Conservation (phyloP, 257 asterid species). For the Rehmannia glutinosa region DNA sequence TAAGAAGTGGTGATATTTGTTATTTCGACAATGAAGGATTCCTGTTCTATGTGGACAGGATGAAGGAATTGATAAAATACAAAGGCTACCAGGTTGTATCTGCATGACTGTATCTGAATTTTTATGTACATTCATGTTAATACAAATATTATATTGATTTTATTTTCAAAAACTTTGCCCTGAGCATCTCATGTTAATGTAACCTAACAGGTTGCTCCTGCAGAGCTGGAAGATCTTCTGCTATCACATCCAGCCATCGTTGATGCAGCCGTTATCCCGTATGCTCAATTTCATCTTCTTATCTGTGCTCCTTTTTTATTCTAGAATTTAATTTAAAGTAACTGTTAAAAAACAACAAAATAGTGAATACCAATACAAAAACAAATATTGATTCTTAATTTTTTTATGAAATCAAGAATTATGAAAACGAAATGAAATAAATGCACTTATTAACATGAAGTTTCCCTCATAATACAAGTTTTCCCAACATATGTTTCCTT, state of each 20-base stretch:
- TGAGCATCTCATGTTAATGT: background rate
- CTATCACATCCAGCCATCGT: slow-evolving; percentile 46
- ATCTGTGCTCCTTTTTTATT: background rate
- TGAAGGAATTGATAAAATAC: slow-evolving; percentile 56
- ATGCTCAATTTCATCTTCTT: slow-evolving; percentile 17
- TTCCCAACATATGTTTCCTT: background rate
- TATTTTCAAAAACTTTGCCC: background rate
- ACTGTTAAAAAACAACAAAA: background rate
- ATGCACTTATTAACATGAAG: no score
- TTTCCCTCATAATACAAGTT: slow-evolving; percentile 5
- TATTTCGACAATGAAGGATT: slow-evolving; percentile 41
- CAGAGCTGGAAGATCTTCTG: slow-evolving; percentile 54
- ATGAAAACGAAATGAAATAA: no score
- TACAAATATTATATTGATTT: background rate
- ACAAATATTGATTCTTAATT: background rate
- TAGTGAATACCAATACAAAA: background rate
- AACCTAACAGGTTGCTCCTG: slow-evolving; percentile 48
- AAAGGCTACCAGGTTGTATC: slow-evolving; percentile 53
- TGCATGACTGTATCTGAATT: slow-evolving; percentile 5
- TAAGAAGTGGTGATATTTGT: slow-evolving; percentile 62
- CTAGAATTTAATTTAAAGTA: background rate
- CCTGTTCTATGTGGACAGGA: slow-evolving; percentile 53
- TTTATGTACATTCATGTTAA: background rate
- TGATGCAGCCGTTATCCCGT: slow-evolving; percentile 63
- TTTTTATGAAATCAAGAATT: no score